Conservation (phyloP, 305 asterid species). For the Rubia balearica region DNA sequence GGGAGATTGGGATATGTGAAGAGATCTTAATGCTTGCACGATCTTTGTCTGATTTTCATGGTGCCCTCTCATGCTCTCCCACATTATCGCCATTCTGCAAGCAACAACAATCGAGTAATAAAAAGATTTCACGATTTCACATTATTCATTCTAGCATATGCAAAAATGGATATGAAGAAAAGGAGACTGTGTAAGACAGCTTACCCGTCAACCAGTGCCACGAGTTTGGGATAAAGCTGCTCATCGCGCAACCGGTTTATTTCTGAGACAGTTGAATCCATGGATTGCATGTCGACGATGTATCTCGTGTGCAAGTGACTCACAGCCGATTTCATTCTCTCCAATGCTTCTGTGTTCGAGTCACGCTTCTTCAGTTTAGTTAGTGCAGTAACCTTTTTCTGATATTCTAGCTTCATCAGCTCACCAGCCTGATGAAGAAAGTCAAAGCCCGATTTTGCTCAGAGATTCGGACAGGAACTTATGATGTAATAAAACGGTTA, state of each 20-base stretch:
- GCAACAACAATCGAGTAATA: neutral
- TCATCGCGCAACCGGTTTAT: conserved; percentile 90
- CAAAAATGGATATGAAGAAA: neutral
- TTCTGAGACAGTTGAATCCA: conserved; percentile 99
- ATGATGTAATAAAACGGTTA: neutral
- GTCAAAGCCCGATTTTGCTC: conserved; percentile 9
- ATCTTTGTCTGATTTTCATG: conserved; percentile 62
- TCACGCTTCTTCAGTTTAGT: conserved; percentile 83
- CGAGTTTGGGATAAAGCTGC: conserved; percentile 84
- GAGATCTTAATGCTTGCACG: conserved; percentile 44
- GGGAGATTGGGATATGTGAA: conserved; percentile 64
- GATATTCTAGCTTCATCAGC: conserved; percentile 94
- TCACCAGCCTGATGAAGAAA: conserved; percentile 72
- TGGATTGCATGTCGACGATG: conserved; percentile 99
- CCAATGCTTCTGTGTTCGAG: conserved; percentile 68
- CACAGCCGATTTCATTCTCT: conserved; percentile 91
- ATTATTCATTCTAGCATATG: neutral
- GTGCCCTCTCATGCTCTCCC: conserved; percentile 73
- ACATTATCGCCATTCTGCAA: conserved; percentile 86
- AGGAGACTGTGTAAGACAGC: conserved; percentile 12
- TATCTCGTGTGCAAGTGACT: conserved; percentile 98
- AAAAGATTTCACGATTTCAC: neutral
- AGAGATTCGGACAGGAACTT: neutral
- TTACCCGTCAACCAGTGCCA: conserved; percentile 85
- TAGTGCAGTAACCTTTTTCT: conserved; percentile 67